Evolutionary conservation across 139 green algal genomes (phyloP), one percentile per base, ranked within the genome.

Genomic region (Volvox reticuliferus): DNA sequence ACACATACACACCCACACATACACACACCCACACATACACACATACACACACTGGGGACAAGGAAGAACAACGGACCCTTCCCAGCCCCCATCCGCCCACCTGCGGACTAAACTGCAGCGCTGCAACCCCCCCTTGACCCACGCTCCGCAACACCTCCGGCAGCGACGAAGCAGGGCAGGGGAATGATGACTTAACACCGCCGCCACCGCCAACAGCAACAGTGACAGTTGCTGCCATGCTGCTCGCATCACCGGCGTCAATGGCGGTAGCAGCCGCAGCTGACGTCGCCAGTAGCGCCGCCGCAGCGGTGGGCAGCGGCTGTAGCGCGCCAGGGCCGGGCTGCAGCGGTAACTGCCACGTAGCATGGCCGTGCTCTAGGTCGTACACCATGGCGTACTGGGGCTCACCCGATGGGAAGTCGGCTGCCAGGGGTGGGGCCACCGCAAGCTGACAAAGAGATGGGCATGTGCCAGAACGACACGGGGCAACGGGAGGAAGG

Each of bases 31-130:
- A 55, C 44, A 55, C 9, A 55, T 55, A 55, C 44, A 55, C 44
- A 55, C 44, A 55, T 55, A 55, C 9, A 55, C 9, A 55, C 44
- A 55, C 9, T 55, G 44, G 44, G 44, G 44, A 55, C 9, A 55
- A 14, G 44, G 5, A 55, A 9, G 44, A 55, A 55, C 9, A 55
- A 55, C 44, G 44, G 9, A 55, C 71, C 16, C 68, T 69, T 19
- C 17, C 62, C 17, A 69, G 62, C 62, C 62, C 62, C 62, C 62
- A 69, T 19, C 62, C 71, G 3, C 71, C 16, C 76, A 91, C 87
- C 87, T 91, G 87, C 1, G 87, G 61, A 26, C 35, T 91, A 24
- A 91, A 91, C 61, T 84, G 73, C 76, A 91, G 33, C 24, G 87
- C 87, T 28, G 24, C 62, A 24, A 91, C 87, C 1, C 87, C 87